Evolutionary conservation across 2,329 filamentous ascomycete genomes (phyloP), one percentile per base, ranked within the genome.

Genomic region (Penicillium sp.): DNA sequence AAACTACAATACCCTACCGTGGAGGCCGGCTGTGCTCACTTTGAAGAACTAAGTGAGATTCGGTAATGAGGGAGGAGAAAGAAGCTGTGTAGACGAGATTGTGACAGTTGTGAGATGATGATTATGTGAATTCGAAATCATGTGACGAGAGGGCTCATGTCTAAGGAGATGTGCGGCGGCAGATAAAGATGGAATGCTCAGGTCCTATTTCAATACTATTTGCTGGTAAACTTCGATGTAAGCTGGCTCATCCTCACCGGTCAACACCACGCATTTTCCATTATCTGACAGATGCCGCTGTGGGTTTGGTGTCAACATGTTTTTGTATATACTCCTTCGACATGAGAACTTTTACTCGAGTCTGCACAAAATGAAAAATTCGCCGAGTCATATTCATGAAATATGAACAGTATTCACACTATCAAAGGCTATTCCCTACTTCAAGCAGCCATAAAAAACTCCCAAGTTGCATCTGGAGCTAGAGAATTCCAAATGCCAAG

Each of bases 1-100:
- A 6, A 69, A 78, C 42, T 87, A 88, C 61, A 74, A 75, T 55
- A 18, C 39, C 24, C 39, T 42, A 10, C 15, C 23, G 1, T 42
- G 15, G n/a, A 18, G 4, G 15, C 39, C 39, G n/a, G 39, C 3
- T 42, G 24, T 42, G 8, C 26, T 42, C 15, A 42, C 39, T n/a
- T 30, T 42, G 39, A 42, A 41, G 37, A 41, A 21, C 12, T 37
- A 23, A 37, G 12, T 6, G 10, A 27, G 6, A 27, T 27, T 27
- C 26, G 26, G 26, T 27, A 27, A 27, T 27, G 26, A 10, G 26
- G 10, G 6, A 27, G 6, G 26, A 10, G 6, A 27, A 27, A 6
- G 10, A 10, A 27, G 26, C 26, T 27, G 26, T 27, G 26, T 7
- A 27, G 26, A 27, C 26, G 26, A 27, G 26, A 27, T 27, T 27